Percentiles rank a stretch among this genome's conserved stretches.
Evolutionary conservation across 139 green algal genomes (phyloP).

Genomic region (Tetraselmis striata): DNA sequence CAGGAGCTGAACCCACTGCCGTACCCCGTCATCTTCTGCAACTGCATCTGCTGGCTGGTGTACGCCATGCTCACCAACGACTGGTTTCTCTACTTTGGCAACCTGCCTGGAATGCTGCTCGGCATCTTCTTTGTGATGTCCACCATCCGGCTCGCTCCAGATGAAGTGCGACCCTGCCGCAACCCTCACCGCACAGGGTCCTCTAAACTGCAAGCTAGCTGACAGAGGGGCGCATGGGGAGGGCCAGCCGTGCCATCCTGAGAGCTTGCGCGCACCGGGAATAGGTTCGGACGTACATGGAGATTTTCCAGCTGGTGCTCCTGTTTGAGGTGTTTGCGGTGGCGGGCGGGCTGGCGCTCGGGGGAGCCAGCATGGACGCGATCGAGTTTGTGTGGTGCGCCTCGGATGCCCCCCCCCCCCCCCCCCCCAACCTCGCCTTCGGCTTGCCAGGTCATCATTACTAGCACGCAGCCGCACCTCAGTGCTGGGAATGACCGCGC

Average conservation of each 20-base stretch:
- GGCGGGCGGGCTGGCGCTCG: neutral
- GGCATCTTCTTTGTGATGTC: conserved; percentile 12
- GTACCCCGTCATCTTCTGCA: conserved; percentile 11
- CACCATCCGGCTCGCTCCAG: conserved; percentile 1
- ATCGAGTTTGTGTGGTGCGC: neutral
- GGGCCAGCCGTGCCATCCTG: neutral
- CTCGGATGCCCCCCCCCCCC: neutral
- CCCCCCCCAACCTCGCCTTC: conserved; percentile 9
- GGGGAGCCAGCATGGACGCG: neutral
- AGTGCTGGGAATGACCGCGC: neutral
- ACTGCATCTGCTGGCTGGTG: conserved; percentile 12
- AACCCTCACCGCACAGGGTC: neutral
- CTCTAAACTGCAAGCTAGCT: no score
- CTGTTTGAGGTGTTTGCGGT: neutral
- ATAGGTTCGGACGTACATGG: neutral
- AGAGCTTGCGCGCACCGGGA: neutral
- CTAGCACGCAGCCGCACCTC: neutral
- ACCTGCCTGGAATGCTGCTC: conserved; percentile 4
- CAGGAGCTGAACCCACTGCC: conserved; percentile 16
- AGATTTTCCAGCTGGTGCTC: conserved; percentile 2
- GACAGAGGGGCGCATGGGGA: no score
- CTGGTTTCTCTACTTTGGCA: conserved; percentile 11
- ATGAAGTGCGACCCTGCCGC: no score
- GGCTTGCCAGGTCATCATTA: conserved; percentile 1
- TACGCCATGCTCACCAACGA: conserved; percentile 11